Base-by-base conservation (phyloP, 139 green algal genomes). In the Tetratostichococcus sp. region DNA sequence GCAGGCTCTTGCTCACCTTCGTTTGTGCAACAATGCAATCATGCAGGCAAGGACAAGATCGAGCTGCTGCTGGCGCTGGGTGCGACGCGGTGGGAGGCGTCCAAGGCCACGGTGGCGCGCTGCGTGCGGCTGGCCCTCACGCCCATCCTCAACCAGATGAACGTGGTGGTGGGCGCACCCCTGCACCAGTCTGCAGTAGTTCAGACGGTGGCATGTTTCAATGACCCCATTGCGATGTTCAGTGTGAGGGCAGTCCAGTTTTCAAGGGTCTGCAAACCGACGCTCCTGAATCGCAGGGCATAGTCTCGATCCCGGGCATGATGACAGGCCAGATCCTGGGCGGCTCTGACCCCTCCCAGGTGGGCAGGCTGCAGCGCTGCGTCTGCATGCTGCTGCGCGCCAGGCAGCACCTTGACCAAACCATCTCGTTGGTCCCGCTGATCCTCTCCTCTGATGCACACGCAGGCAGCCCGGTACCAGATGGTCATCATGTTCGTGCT, bases 321-420 rank as follows among this genome's bases (percentile, higher is more conserved):
- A 93, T 94, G 89, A 94, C 89, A 0, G 91, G 92, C 11, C 91
- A 97, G 73, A 95, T 97, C 39, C 77, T 97, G 68, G 86, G 78
- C 0, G 92, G 92, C 3, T 83, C 75, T 1, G 80, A 92, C 59
- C 89, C 91, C 0, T 70, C 82, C 3, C 73, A 89, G 74, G 87
- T 80, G 34, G 16, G 43, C 11, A 23, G 25, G 17, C 25, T 35
- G 35, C n/a, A n/a, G n/a, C n/a, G n/a, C n/a, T n/a, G 30, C 65
- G 0, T 68, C 14, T 67, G 31, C 1, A 33, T 73, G 11, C 34
- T 59, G 69, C 33, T 31, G n/a, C n/a, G n/a, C n/a, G n/a, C n/a
- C n/a, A n/a, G n/a, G n/a, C n/a, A n/a, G n/a, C n/a, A n/a, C n/a
- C n/a, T n/a, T n/a, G n/a, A n/a, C n/a, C n/a, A n/a, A n/a, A n/a